Conservation (phyloP, 352 stramenopile genomes). For the Peronospora farinosa region DNA sequence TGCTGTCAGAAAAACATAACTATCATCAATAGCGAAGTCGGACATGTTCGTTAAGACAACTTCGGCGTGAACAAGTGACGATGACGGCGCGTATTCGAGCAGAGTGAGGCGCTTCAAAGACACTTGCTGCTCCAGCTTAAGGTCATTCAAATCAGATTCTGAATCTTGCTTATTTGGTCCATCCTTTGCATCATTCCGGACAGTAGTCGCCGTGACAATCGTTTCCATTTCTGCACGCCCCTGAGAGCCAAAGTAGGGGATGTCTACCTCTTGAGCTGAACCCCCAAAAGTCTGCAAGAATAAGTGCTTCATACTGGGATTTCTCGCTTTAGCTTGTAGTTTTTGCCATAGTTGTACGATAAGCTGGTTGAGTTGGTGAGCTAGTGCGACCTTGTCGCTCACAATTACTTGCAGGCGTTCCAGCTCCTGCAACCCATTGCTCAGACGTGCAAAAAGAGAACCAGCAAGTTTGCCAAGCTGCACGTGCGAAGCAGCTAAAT, state of each 20-base stretch:
- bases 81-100: conserved; percentile 33
- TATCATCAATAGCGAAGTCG: conserved; percentile 11
- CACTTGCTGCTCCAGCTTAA: conserved; percentile 18
- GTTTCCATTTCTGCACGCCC: conserved; percentile 25
- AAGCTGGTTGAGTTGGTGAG: conserved; percentile 29
- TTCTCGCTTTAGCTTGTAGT: conserved; percentile 1
- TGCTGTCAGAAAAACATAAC: conserved; percentile 26
- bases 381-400: conserved; percentile 37
- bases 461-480: conserved; percentile 43
- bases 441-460: conserved; percentile 40
- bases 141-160: not conserved
- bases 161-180: conserved; percentile 1
- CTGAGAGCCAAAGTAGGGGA: not conserved
- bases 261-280: conserved; percentile 6
- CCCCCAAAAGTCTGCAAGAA: not conserved
- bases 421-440: conserved; percentile 29
- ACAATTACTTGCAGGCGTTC: conserved; percentile 36
- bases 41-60: conserved; percentile 29
- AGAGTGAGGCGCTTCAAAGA: conserved; percentile 29
- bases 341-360: conserved; percentile 27
- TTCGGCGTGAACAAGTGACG: conserved; percentile 30
- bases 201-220: conserved; percentile 9
- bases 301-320: conserved; percentile 4
- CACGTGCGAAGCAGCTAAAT: conserved; percentile 16
- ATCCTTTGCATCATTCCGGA: conserved; percentile 2